Evolutionary conservation across 805 yeast species (phyloP), one percentile per base, ranked within the genome.

Genomic region (Candida vartiovaarae): DNA sequence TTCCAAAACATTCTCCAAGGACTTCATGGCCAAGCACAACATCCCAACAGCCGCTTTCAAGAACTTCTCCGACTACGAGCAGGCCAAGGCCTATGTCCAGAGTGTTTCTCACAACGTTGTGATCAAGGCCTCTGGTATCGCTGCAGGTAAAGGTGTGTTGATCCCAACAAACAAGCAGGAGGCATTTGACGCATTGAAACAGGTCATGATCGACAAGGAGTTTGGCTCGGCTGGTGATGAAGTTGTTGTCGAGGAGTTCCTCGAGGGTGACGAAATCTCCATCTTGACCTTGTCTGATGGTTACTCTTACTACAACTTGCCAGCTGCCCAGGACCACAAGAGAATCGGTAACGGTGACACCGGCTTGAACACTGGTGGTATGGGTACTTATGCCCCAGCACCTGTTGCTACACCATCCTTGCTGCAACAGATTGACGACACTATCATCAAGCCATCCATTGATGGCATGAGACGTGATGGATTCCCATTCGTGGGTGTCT

Each of bases 301-400:
- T 45, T 91, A 93, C 71, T 78, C 95, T 8, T 82, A 81, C 59
- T 77, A 81, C 62, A 90, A 87, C 62, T 76, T 93, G 46, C 99
- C 99, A 36, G 86, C 98, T 37, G 96, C 98, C 27, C 99, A 93
- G 69, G 99, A 93, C 63, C 99, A 93, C 69, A 93, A 93, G 71
- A 82, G 99, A 64, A 76, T 84, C 54, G 95, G 95, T 44, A 87
- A 95, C 58, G 90, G 90, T 48, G 99, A 93, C 64, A 71, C 80
- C 34, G 99, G 99, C 26, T 74, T 91, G 50, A 93, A 93, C 69
- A 93, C 99, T 33, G 99, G 99, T 54, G 99, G 99, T 51, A 93
- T 93, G 99, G 99, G 99, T 51, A 95, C 98, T 6, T 93, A 93
- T 60, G 93, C 98, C 6, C 99, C 99, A 30, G 95, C 98, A 8